A percentile compares a stretch with the other conserved stretches of the same genome.
These are phyloP conservation scores for Blastomyces parvus DNA, from an alignment of 2,329 filamentous ascomycete species.

Conservation along the genomic window DNA sequence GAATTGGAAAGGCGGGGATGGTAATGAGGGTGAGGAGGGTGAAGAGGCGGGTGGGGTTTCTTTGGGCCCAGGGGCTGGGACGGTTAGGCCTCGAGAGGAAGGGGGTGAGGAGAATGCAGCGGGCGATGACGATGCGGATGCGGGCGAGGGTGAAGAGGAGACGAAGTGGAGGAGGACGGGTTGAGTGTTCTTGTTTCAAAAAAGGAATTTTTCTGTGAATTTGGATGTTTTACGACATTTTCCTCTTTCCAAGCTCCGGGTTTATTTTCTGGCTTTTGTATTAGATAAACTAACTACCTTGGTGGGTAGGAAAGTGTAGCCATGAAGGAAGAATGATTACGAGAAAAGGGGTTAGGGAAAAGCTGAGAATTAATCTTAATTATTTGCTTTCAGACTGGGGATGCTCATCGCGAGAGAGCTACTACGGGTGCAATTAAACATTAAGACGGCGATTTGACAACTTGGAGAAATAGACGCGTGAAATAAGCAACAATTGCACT, in stretches of 20 bases:
- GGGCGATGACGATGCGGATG: conserved; percentile 24
- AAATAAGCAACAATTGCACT: background rate
- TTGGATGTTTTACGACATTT: background rate
- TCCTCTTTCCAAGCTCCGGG: too few species aligned
- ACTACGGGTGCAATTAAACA: background rate
- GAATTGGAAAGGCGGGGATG: conserved; percentile 61
- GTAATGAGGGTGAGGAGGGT: conserved; percentile 52
- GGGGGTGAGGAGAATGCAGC: conserved; percentile 30
- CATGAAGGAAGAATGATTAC: background rate
- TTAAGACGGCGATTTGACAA: background rate
- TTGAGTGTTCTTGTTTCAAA: conserved; percentile 9
- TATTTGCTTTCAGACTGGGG: background rate
- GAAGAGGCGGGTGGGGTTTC: conserved; percentile 49
- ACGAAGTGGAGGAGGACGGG: conserved; percentile 47
- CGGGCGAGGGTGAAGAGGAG: conserved; percentile 29
- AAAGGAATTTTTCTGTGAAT: conserved; percentile 5
- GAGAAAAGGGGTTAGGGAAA: conserved; percentile 9
- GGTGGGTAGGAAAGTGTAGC: background rate
- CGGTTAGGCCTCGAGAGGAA: conserved; percentile 31
- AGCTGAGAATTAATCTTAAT: background rate
- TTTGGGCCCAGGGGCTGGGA: conserved; percentile 33
- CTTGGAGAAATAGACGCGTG: background rate
- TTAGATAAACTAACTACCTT: background rate
- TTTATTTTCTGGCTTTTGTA: background rate
- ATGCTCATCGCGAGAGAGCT: background rate